Base-by-base conservation (phyloP, 2,329 filamentous ascomycete genomes). In the Ascochyta pisi region DNA sequence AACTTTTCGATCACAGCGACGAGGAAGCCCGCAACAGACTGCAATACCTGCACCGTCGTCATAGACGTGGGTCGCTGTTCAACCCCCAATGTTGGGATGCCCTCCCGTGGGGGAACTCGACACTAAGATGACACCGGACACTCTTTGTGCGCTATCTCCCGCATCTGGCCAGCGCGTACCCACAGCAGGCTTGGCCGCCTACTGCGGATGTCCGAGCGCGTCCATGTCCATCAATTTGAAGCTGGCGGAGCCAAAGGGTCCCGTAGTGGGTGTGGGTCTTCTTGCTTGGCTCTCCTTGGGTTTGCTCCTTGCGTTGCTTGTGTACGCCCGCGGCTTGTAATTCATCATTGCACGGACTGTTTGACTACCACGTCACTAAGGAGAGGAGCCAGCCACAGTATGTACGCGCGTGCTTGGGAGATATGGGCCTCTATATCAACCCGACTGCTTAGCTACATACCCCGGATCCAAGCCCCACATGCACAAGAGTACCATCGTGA, bases 271-370 rank as follows among this genome's bases (percentile, higher is more conserved):
- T 56, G 61, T 67, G 64, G 63, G 64, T 55, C 50, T 52, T 22
- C 19, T 40, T 22, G 44, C 70, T 75, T 73, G 72, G 70, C 69
- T 56, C 19, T 50, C 64, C 71, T 73, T 73, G 67, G 70, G 24
- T 33, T 47, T 68, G 58, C 67, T 68, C 70, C 72, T 71, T 73
- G 68, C 66, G 61, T 71, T 73, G 69, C 70, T 74, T 74, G 70
- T 73, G 65, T 62, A 60, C 61, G 55, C 62, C 63, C 49, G 59
- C 47, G 61, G 53, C 62, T 62, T 66, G 63, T 58, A 62, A 64
- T 65, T 51, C 61, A 65, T 60, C 56, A 68, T 69, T 67, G 61
- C 65, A 71, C 64, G 59, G 52, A 54, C 58, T 61, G 66, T 68
- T 67, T 68, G 64, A 67, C 63, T 70, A 72, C 65, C 70, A 73